Evolutionary conservation across 2,329 filamentous ascomycete genomes (phyloP).

Genomic region (Aspergillus japonicus): DNA sequence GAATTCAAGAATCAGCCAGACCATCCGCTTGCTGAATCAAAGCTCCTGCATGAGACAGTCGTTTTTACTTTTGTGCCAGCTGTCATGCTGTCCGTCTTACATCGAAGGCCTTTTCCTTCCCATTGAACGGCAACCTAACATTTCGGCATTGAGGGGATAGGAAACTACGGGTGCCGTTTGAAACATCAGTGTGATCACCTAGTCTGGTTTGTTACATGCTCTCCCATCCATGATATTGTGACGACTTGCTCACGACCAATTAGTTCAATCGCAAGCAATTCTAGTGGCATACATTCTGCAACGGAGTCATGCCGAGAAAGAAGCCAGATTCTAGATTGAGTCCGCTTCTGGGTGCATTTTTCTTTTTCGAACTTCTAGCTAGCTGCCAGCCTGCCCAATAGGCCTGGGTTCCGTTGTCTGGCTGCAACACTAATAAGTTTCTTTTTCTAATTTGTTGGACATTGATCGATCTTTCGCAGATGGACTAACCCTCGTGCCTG

Average conservation of each 20-base stretch:
- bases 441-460: slow-evolving; percentile 10
- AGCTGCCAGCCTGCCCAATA: slow-evolving; percentile 16
- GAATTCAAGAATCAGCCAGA: slow-evolving; percentile 21
- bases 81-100: slow-evolving; percentile 33
- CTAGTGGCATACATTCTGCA: slow-evolving; percentile 21
- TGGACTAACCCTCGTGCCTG: slow-evolving; percentile 14
- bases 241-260: slow-evolving; percentile 22
- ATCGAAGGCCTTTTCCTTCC: slow-evolving; percentile 23
- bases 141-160: slow-evolving; percentile 13
- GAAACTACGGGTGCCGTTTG: slow-evolving; percentile 8
- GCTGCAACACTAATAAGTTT: slow-evolving; percentile 24
- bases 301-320: slow-evolving; percentile 14
- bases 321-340: slow-evolving; percentile 8
- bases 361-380: slow-evolving; percentile 10
- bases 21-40: slow-evolving; percentile 29
- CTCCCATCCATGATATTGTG: slow-evolving; percentile 11
- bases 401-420: slow-evolving; percentile 20
- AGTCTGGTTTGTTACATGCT: slow-evolving; percentile 18
- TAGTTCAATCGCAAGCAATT: slow-evolving; percentile 13
- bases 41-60: slow-evolving; percentile 34
- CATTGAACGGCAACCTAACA: slow-evolving; percentile 27
- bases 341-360: slow-evolving; percentile 2
- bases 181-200: slow-evolving; percentile 11
- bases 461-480: slow-evolving; percentile 12
- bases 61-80: slow-evolving; percentile 34